phyloP scores from a whole-genome alignment of 352 stramenopile genomes.

The Phytophthora sojae region DNA sequence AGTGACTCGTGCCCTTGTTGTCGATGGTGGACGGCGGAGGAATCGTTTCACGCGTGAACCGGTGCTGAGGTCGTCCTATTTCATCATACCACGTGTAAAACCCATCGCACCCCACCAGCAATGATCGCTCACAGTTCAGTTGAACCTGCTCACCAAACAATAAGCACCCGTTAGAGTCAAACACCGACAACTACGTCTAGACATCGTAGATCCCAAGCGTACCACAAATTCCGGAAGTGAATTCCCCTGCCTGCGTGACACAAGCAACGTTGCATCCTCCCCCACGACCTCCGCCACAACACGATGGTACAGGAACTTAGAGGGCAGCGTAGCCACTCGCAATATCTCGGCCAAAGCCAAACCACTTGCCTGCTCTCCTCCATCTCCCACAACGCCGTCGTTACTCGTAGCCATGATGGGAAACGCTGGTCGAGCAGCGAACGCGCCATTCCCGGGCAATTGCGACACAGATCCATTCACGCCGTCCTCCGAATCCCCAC shows the following conservation, averaged over 20 bases:
- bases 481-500: constrained; percentile 4
- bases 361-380: constrained; percentile 3
- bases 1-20: constrained; percentile 13
- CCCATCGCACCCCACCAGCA: constrained; percentile 36
- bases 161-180: background rate
- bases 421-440: constrained; percentile 56
- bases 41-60: constrained; percentile 73
- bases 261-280: constrained; percentile 41
- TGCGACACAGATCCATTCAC: constrained; percentile 15
- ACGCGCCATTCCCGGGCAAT: constrained; percentile 54
- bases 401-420: constrained; percentile 42
- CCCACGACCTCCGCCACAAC: constrained; percentile 47
- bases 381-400: constrained; percentile 9
- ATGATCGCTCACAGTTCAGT: constrained; percentile 11
- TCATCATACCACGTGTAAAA: constrained; percentile 64
- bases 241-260: constrained; percentile 31
- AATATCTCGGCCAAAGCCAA: constrained; percentile 50
- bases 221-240: constrained; percentile 40
- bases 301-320: constrained; percentile 46
- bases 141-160: constrained; percentile 20
- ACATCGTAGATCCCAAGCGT: constrained; percentile 2
- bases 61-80: constrained; percentile 39
- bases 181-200: background rate
- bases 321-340: constrained; percentile 50
- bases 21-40: constrained; percentile 43